These are phyloP conservation scores for Tetragonia tetragonoides DNA, from an alignment of 148 eudicot genomes.

Conservation along the genomic window DNA sequence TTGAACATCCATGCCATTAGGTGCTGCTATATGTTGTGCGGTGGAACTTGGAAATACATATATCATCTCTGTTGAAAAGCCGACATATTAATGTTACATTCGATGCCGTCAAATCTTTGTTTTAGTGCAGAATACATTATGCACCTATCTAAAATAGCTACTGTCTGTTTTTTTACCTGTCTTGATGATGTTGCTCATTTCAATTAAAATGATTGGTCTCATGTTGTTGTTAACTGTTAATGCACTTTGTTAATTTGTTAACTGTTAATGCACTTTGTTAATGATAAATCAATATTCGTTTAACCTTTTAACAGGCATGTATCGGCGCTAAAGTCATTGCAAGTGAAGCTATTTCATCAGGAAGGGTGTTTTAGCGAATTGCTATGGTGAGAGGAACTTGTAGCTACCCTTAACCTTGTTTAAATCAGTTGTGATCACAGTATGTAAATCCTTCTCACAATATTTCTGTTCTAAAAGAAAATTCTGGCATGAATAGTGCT, in stretches of 20 bases:
- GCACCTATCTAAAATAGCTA: background rate
- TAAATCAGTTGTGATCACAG: background rate
- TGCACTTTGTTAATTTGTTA: background rate
- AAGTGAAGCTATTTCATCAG: conserved; percentile 88
- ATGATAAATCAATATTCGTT: background rate
- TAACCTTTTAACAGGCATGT: conserved; percentile 61
- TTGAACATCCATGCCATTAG: no score
- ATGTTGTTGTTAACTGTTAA: background rate
- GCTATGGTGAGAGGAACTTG: conserved; percentile 66
- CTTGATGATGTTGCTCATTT: background rate
- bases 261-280: background rate
- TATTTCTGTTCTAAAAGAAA: no score
- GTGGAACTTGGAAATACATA: background rate
- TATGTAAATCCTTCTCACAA: no score
- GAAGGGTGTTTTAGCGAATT: conserved; percentile 94
- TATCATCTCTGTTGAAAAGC: background rate
- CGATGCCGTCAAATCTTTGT: background rate
- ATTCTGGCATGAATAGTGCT: no score
- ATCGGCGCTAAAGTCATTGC: conserved; percentile 94
- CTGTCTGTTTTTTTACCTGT: background rate
- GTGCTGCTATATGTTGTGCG: background rate
- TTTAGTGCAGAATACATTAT: background rate
- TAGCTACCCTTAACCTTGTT: background rate
- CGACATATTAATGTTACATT: background rate
- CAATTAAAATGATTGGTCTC: background rate